Percentiles rank a stretch among this genome's conserved stretches.
Conservation (phyloP, 2,329 filamentous ascomycete genomes). For the Pseudogymnoascus sp. region DNA sequence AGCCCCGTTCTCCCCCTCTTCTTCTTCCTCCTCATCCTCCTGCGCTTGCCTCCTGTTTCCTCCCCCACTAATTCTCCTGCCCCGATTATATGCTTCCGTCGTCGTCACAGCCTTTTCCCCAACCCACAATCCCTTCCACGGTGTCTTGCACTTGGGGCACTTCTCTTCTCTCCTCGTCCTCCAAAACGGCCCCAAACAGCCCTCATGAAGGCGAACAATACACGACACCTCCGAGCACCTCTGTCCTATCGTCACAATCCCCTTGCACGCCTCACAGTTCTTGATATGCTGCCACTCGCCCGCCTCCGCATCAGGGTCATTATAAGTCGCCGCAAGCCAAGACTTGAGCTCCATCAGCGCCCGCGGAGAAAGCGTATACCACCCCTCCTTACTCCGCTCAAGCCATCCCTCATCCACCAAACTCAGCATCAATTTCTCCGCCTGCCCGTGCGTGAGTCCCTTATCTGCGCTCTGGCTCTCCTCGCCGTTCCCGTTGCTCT, state of each 20-base stretch:
- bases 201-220: constrained; percentile 62
- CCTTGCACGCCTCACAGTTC: constrained; percentile 78
- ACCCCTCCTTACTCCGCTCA: constrained; percentile 60
- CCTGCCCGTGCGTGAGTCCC: constrained; percentile 66
- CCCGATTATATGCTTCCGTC: constrained; percentile 11
- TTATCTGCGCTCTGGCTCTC: constrained; percentile 33
- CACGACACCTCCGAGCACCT: constrained; percentile 65
- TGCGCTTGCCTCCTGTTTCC: constrained; percentile 11
- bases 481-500: constrained; percentile 17
- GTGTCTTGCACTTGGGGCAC: constrained; percentile 53
- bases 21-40: constrained; percentile 15
- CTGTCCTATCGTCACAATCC: constrained; percentile 79
- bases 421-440: constrained; percentile 59
- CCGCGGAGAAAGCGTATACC: constrained; percentile 67
- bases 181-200: constrained; percentile 68
- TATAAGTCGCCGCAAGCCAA: constrained; percentile 86
- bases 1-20: constrained; percentile 10
- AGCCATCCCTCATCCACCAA: constrained; percentile 80
- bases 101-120: constrained; percentile 27
- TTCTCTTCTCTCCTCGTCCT: constrained; percentile 48
- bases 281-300: constrained; percentile 70
- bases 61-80: constrained; percentile 10
- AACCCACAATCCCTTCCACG: constrained; percentile 37
- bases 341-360: constrained; percentile 74
- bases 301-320: constrained; percentile 48